Conservation (phyloP, 1,284 basidiomycete species). For the Cutaneotrichosporon cutaneum region DNA sequence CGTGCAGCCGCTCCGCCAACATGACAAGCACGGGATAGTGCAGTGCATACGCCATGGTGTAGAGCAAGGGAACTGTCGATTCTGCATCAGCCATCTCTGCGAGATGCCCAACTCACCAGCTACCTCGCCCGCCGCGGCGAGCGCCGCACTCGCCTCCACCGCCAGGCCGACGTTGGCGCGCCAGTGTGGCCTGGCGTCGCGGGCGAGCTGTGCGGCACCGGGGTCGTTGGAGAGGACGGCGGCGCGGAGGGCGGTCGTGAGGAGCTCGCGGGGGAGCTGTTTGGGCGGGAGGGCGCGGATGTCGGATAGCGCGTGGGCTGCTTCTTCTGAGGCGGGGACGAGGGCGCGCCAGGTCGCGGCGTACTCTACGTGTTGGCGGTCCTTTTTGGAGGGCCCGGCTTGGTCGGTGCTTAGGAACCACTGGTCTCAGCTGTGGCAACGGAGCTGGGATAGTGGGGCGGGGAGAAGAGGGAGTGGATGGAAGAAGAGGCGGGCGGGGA, state of each 20-base stretch:
- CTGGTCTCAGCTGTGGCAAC: constrained; percentile 15
- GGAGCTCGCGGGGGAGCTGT: constrained; percentile 33
- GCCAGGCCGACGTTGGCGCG: constrained; percentile 35
- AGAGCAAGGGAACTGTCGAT: constrained; percentile 17
- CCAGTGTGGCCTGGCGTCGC: constrained; percentile 32
- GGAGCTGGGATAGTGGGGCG: neutral
- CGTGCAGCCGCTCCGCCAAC: constrained; percentile 6
- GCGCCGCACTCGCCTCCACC: constrained; percentile 30
- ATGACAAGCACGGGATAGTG: constrained; percentile 20
- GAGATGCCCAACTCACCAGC: constrained; percentile 20
- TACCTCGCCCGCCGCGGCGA: constrained; percentile 19
- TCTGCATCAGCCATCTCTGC: constrained; percentile 10
- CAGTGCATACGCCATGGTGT: constrained; percentile 8
- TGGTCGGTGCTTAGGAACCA: constrained; percentile 18
- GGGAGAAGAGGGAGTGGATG: neutral
- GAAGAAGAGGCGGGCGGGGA: too few relatives aligned
- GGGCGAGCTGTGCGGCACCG: constrained; percentile 28
- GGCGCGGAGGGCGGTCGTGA: constrained; percentile 37
- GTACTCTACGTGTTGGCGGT: constrained; percentile 30
- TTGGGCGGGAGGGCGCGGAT: constrained; percentile 20
- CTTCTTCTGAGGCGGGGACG: neutral
- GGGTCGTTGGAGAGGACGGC: constrained; percentile 23
- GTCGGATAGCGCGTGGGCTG: constrained; percentile 11
- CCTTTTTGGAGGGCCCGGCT: constrained; percentile 29
- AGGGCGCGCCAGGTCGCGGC: constrained; percentile 4